Percentiles rank a stretch among this genome's conserved stretches.
phyloP scores from a whole-genome alignment of 2,329 filamentous ascomycete genomes.

The Ilyonectria robusta region DNA sequence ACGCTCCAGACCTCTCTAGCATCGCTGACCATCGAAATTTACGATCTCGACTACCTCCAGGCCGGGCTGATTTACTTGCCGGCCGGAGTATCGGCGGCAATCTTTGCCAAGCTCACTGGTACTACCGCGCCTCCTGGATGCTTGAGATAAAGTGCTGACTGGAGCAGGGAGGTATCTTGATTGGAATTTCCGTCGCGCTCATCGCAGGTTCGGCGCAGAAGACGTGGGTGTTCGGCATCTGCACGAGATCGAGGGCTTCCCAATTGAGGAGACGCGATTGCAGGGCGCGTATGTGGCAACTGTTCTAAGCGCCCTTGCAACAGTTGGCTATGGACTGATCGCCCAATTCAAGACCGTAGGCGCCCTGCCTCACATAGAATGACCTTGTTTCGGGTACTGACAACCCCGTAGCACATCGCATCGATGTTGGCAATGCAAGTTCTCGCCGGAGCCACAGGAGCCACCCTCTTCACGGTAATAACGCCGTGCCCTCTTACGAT shows the following conservation, averaged over 20 bases:
- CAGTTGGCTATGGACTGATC: slow-evolving; percentile 3
- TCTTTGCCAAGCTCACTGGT: slow-evolving; percentile 15
- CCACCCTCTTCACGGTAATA: slow-evolving; percentile 14
- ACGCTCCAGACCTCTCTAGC: slow-evolving; percentile 22
- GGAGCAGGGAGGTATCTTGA: slow-evolving; percentile 15
- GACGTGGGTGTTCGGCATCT: background rate
- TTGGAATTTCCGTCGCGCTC: slow-evolving; percentile 12
- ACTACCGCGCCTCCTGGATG: slow-evolving; percentile 1
- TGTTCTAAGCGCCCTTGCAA: background rate
- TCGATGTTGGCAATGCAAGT: slow-evolving; percentile 14
- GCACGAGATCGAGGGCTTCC: background rate
- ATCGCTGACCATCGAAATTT: slow-evolving; percentile 24
- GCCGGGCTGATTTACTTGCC: slow-evolving; percentile 34
- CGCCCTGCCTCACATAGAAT: too few species aligned
- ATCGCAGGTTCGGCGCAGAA: background rate
- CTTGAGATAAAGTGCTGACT: background rate
- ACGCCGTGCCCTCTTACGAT: background rate
- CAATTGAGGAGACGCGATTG: slow-evolving; percentile 13
- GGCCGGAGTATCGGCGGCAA: background rate
- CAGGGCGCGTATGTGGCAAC: slow-evolving; percentile 1
- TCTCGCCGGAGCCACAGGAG: slow-evolving; percentile 6
- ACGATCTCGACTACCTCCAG: slow-evolving; percentile 33
- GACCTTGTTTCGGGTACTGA: background rate
- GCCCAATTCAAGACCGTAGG: slow-evolving; percentile 12
- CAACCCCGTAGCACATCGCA: background rate